These are phyloP conservation scores for Agrocybe praecox DNA, from an alignment of 768 basidiomycete species.

Conservation along the genomic window DNA sequence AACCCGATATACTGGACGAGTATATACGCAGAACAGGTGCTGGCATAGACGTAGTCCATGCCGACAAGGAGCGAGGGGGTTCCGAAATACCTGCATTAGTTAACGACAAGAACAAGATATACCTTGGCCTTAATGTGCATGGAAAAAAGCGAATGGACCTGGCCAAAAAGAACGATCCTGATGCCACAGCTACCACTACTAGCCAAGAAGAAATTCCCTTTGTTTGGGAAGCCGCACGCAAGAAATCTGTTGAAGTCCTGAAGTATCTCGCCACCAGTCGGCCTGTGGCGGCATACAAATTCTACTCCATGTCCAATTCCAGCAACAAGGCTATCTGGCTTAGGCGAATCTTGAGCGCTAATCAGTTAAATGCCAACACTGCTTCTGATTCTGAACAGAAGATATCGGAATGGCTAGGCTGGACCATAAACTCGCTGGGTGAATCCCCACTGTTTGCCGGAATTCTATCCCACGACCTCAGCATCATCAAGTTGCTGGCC, in stretches of 20 bases:
- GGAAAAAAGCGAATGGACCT: constrained; percentile 65
- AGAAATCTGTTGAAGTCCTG: constrained; percentile 35
- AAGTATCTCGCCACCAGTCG: constrained; percentile 50
- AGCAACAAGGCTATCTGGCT: constrained; percentile 45
- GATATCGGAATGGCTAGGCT: constrained; percentile 54
- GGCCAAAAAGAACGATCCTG: constrained; percentile 51
- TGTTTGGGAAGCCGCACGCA: constrained; percentile 46
- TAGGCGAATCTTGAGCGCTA: constrained; percentile 26
- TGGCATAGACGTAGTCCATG: constrained; percentile 34
- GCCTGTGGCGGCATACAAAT: constrained; percentile 51
- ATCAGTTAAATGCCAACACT: constrained; percentile 2
- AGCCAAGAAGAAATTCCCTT: constrained; percentile 21
- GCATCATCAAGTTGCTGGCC: constrained; percentile 47
- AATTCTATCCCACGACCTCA: constrained; percentile 35
- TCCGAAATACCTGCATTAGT: constrained; percentile 24
- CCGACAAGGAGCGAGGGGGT: constrained; percentile 16
- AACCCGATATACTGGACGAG: constrained; percentile 55
- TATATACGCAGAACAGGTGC: constrained; percentile 55
- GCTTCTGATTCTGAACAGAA: constrained; percentile 36
- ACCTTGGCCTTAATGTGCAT: constrained; percentile 63
- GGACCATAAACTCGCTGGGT: constrained; percentile 45
- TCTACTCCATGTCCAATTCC: constrained; percentile 45
- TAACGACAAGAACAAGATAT: constrained; percentile 45
- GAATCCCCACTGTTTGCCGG: constrained; percentile 56
- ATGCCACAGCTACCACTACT: constrained; percentile 25